Evolutionary conservation across 305 asterid genomes (phyloP).

Genomic region (Nicotiana rustica): DNA sequence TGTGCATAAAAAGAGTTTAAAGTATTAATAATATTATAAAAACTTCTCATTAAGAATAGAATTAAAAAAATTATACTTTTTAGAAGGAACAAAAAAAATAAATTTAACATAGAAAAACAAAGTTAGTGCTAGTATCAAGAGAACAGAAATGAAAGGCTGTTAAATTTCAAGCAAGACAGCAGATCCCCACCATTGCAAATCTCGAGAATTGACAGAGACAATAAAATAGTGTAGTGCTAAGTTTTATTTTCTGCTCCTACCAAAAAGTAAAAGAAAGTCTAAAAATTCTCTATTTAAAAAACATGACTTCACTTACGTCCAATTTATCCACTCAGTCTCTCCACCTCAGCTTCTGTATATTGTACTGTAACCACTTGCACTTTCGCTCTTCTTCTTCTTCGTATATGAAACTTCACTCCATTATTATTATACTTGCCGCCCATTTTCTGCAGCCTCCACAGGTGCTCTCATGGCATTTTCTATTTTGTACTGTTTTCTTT

Average conservation of each 20-base stretch:
- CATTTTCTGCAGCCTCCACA: background rate
- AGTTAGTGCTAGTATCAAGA: background rate
- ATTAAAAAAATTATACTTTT: too few relatives aligned
- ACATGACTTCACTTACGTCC: background rate
- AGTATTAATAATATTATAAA: too few relatives aligned
- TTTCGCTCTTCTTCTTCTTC: slow-evolving; percentile 25
- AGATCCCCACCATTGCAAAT: slow-evolving; percentile 20
- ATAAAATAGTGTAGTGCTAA: background rate
- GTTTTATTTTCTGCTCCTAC: background rate
- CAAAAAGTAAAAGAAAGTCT: background rate
- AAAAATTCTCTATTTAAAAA: background rate
- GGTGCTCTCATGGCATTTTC: slow-evolving; percentile 10
- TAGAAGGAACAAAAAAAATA: too few relatives aligned
- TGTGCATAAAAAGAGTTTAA: too few relatives aligned
- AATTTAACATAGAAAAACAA: background rate
- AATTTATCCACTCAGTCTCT: background rate
- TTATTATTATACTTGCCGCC: slow-evolving; percentile 22
- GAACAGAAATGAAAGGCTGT: slow-evolving; percentile 3
- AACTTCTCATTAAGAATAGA: too few relatives aligned
- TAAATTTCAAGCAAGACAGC: background rate
- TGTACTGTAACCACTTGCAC: background rate
- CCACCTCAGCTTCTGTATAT: background rate
- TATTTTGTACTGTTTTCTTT: background rate
- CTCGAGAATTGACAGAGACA: background rate
- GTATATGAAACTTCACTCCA: slow-evolving; percentile 5